These are phyloP conservation scores for Pleomassaria siparia DNA, from an alignment of 2,329 filamentous ascomycete genomes.

Conservation along the genomic window DNA sequence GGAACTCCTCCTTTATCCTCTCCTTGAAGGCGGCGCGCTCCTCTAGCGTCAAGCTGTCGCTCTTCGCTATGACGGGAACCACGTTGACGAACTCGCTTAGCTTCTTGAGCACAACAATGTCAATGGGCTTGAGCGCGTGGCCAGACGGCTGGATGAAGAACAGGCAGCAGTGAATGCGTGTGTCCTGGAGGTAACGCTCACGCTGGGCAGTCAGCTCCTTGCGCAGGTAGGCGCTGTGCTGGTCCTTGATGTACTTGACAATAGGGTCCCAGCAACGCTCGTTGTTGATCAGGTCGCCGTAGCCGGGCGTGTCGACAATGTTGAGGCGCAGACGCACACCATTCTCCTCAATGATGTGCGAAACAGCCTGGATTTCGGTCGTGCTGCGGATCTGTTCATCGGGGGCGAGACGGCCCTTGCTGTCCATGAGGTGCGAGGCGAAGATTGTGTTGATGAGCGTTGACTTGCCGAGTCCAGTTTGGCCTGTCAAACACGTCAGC, in stretches of 20 bases:
- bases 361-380: slow-evolving; percentile 96
- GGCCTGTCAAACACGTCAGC: slow-evolving; percentile 60
- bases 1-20: slow-evolving; percentile 97
- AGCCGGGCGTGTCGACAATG: slow-evolving; percentile 98
- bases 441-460: slow-evolving; percentile 99
- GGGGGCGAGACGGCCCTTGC: slow-evolving; percentile 90
- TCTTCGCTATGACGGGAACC: slow-evolving; percentile 97
- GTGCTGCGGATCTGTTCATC: slow-evolving; percentile 93
- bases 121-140: slow-evolving; percentile 97
- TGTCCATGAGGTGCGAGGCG: slow-evolving; percentile 98
- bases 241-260: slow-evolving; percentile 99
- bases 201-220: slow-evolving; percentile 99
- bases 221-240: slow-evolving; percentile 97
- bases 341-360: slow-evolving; percentile 99
- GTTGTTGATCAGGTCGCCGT: slow-evolving; percentile 99
- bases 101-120: slow-evolving; percentile 99
- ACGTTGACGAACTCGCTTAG: slow-evolving; percentile 99
- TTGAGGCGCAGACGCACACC: slow-evolving; percentile 95
- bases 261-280: slow-evolving; percentile 99
- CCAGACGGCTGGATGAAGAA: slow-evolving; percentile 99
- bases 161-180: slow-evolving; percentile 97
- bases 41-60: slow-evolving; percentile 92
- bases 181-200: slow-evolving; percentile 99
- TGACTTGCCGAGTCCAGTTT: slow-evolving; percentile 98
- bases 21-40: slow-evolving; percentile 98